Base-by-base conservation (phyloP, 352 stramenopile genomes). In the Lagenidium sp. region DNA sequence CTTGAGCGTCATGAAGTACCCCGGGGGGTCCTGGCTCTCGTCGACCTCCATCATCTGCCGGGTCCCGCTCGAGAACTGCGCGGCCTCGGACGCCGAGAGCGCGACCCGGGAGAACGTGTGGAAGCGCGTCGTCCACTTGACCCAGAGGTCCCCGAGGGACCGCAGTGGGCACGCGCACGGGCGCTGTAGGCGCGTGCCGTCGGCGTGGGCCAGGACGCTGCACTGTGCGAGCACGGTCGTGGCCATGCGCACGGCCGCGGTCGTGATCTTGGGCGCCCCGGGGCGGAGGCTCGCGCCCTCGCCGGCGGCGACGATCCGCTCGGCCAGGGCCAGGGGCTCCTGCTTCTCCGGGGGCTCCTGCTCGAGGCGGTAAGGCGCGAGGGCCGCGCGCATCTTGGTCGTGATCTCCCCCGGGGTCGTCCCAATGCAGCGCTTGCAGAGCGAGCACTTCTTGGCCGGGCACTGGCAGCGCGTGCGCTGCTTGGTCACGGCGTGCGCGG, bases 1-100 rank as follows among this genome's bases (percentile, higher is more conserved):
- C 56, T 92, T 92, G 43, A 92, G 65, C 20, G 79, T 87, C 73
- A 92, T 85, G 50, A 62, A 85, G 50, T 74, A 85, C n/a, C n/a
- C n/a, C n/a, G n/a, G n/a, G 16, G 57, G 65, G 34, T 66, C 71
- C 22, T 21, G 44, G 16, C 55, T 48, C 19, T 68, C 73, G 32
- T 82, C 60, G 28, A 70, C 65, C 38, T 92, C 79, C 79, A 92
- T 92, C 73, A 92, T 85, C 45, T 92, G 76, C 37, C 74, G 67
- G 18, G 79, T 92, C 8, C 76, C 74, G 42, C 56, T 68, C 11
- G 76, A 81, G 46, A 92, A 92, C 29, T 82, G 72, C 22, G 38
- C 42, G 13, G 76, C 74, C 23, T 92, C 73, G 4, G 47, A 47
- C 41, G 83, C 69, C 1, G 35, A 63, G 3, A 92, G 60, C 6